Evolutionary conservation across 2,329 filamentous ascomycete genomes (phyloP).

Genomic region (Knoxdaviesia capensis): DNA sequence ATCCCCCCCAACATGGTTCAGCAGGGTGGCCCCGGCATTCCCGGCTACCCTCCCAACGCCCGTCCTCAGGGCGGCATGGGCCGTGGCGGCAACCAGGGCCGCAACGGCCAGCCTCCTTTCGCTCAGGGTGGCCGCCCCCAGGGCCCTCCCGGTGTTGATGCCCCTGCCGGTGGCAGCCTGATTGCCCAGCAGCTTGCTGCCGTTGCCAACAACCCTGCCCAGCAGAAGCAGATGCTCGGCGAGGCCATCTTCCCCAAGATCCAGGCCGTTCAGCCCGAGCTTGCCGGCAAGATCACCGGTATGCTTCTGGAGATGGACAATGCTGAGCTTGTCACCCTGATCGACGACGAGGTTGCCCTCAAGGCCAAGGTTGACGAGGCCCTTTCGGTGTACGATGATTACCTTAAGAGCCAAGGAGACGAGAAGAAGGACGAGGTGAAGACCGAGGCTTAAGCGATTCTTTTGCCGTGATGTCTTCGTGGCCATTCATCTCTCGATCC

Average conservation of each 20-base stretch:
- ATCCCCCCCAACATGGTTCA: constrained; percentile 46
- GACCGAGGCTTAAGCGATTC: constrained; percentile 17
- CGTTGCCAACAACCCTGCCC: constrained; percentile 34
- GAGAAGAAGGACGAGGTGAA: constrained; percentile 26
- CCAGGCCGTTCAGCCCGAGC: constrained; percentile 75
- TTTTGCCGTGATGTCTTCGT: constrained; percentile 1
- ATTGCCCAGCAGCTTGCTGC: constrained; percentile 38
- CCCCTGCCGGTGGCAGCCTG: constrained; percentile 6
- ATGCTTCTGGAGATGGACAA: constrained; percentile 99
- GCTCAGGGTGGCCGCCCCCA: constrained; percentile 27
- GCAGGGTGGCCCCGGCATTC: constrained; percentile 28
- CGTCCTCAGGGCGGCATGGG: constrained; percentile 30
- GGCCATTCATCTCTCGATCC: constrained; percentile 4
- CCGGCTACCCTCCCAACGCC: constrained; percentile 36
- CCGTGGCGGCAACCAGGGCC: constrained; percentile 20
- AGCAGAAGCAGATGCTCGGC: constrained; percentile 98
- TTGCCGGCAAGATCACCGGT: constrained; percentile 97
- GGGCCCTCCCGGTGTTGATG: not conserved
- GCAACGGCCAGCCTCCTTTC: constrained; percentile 16
- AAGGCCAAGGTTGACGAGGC: constrained; percentile 95
- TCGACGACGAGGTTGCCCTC: constrained; percentile 74
- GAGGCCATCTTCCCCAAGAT: constrained; percentile 99
- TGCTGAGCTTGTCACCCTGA: constrained; percentile 78
- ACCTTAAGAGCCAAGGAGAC: constrained; percentile 64
- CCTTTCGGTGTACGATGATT: constrained; percentile 93